Percentiles rank a stretch among this genome's conserved stretches.
phyloP scores from a whole-genome alignment of 1,139 yeast genomes.

The Nakaseomyces sp. region DNA sequence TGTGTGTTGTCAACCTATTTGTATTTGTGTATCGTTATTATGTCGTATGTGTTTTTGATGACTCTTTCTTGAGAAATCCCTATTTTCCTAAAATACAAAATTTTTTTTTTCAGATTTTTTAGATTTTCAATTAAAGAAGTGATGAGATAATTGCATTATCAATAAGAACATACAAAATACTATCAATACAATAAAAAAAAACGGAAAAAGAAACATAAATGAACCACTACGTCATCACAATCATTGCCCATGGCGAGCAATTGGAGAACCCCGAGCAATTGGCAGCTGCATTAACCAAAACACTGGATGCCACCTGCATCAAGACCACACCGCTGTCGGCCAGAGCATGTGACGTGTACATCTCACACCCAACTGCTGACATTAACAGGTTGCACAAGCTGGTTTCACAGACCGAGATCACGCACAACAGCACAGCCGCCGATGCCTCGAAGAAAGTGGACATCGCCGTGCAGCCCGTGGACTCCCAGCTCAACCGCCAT shows the following conservation, averaged over 20 bases:
- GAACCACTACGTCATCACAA: slow-evolving; percentile 15
- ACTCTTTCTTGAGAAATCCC: too few relatives aligned
- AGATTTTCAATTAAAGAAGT: too few relatives aligned
- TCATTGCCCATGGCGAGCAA: slow-evolving; percentile 14
- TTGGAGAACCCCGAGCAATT: neutral
- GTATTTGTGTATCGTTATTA: too few relatives aligned
- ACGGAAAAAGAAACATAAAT: slow-evolving; percentile 1
- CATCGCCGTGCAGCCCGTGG: slow-evolving; percentile 39
- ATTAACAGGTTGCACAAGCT: neutral
- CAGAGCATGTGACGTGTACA: slow-evolving; percentile 17
- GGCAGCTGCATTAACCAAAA: neutral
- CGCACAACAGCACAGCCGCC: too few relatives aligned
- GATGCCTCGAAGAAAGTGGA: too few relatives aligned
- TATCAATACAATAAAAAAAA: neutral
- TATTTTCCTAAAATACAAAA: too few relatives aligned
- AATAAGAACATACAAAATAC: too few relatives aligned
- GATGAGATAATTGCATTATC: too few relatives aligned
- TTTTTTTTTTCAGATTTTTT: too few relatives aligned
- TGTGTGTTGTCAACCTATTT: too few relatives aligned
- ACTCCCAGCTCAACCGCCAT: slow-evolving; percentile 34
- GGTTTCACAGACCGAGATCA: too few relatives aligned
- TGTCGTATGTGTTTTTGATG: neutral
- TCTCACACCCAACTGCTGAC: slow-evolving; percentile 3
- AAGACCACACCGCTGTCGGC: slow-evolving; percentile 11
- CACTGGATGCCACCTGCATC: neutral